Percentiles rank a stretch among this genome's conserved stretches.
Conservation (phyloP, 805 yeast species). For the Wickerhamiella galacta region DNA sequence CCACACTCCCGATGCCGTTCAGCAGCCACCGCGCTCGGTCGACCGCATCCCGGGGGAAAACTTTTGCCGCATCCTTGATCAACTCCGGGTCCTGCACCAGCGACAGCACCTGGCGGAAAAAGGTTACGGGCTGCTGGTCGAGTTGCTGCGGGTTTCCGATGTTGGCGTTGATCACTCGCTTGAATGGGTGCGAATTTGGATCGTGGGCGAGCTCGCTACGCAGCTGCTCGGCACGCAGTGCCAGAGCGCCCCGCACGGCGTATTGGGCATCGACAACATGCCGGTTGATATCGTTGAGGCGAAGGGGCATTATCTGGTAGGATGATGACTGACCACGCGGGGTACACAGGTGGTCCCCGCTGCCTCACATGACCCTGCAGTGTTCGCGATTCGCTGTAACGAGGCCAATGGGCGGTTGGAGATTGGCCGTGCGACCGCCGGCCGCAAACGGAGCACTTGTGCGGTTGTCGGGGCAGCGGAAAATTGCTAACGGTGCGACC, state of each 20-base stretch:
- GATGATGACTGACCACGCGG: too few species aligned
- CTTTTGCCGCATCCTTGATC: conserved; percentile 23
- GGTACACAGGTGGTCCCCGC: too few species aligned
- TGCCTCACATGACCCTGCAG: too few species aligned
- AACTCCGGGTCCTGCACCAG: conserved; percentile 72
- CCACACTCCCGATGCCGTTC: conserved; percentile 58
- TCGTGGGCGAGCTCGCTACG: conserved; percentile 35
- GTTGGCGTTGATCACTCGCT: conserved; percentile 69
- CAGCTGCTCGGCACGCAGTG: conserved; percentile 83
- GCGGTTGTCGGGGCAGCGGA: too few species aligned
- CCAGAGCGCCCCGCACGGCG: conserved; percentile 90
- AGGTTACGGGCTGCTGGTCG: conserved; percentile 87
- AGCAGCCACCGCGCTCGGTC: conserved; percentile 51
- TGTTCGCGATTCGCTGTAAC: too few species aligned
- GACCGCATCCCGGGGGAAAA: conserved; percentile 41
- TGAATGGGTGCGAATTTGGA: conserved; percentile 56
- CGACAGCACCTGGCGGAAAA: conserved; percentile 81
- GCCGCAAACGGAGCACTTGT: too few species aligned
- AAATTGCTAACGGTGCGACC: too few species aligned
- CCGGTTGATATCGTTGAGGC: conserved; percentile 44
- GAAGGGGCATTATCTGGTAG: conserved; percentile 18
- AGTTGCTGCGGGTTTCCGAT: conserved; percentile 97
- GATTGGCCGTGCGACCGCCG: too few species aligned
- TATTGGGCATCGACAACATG: conserved; percentile 73
- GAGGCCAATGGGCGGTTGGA: too few species aligned